Evolutionary conservation across 257 asterid genomes (phyloP).

Genomic region (Solanum rostratum): DNA sequence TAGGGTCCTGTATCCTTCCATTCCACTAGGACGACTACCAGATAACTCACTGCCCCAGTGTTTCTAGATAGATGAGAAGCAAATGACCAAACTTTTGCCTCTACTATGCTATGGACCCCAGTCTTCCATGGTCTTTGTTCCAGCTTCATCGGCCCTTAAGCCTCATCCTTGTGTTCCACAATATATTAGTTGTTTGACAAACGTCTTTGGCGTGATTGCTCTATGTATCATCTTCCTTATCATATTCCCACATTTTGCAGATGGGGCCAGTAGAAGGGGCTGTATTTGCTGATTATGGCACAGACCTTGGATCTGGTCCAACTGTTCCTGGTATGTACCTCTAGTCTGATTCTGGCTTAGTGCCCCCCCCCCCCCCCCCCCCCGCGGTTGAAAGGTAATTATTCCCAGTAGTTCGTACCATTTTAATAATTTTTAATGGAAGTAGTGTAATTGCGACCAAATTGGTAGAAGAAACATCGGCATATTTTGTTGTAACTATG

Average conservation of each 20-base stretch:
- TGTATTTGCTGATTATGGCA: slow-evolving; percentile 88
- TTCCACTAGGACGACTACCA: background rate
- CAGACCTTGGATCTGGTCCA: slow-evolving; percentile 89
- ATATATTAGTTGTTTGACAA: background rate
- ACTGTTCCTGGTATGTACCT: slow-evolving; percentile 61
- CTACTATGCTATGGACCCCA: background rate
- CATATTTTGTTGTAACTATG: background rate
- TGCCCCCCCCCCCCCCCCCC: no score
- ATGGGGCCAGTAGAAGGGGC: slow-evolving; percentile 81
- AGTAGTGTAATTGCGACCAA: background rate
- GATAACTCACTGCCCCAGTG: background rate
- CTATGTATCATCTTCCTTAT: background rate
- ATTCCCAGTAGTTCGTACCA: background rate
- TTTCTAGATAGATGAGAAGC: background rate
- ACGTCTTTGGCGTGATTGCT: background rate
- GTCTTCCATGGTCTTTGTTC: background rate
- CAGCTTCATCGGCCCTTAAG: background rate
- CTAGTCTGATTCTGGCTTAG: no score
- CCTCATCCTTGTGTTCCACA: background rate
- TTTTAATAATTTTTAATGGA: background rate
- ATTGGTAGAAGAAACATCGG: background rate
- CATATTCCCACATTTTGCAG: slow-evolving; percentile 28
- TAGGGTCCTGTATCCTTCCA: background rate
- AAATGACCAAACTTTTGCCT: background rate
- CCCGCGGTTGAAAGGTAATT: no score